Conservation (phyloP, 2,329 filamentous ascomycete species). For the Pleurostoma richardsiae region DNA sequence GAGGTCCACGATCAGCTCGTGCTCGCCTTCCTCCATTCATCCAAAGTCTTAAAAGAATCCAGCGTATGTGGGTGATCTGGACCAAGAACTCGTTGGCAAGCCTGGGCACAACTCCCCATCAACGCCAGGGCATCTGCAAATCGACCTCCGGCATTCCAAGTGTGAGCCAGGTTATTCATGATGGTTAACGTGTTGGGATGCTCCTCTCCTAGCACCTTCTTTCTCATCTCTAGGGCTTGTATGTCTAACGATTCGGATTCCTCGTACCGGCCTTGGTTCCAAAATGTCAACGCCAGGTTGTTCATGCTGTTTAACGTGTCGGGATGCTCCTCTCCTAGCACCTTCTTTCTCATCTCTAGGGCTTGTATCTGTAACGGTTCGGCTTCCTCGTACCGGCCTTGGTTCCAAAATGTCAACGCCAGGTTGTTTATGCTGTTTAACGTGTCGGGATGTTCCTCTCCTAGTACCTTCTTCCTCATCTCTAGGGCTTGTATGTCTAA, state of each 20-base stretch:
- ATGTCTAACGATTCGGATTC: slow-evolving; percentile 7
- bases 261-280: slow-evolving; percentile 2
- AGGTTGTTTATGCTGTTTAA: too few species aligned
- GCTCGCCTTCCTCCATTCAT: not conserved
- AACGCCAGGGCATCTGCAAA: not conserved
- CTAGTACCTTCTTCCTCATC: too few species aligned
- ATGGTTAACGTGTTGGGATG: slow-evolving; percentile 4
- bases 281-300: slow-evolving; percentile 5
- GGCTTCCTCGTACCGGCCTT: slow-evolving; percentile 5
- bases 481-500: too few species aligned
- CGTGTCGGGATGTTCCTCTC: too few species aligned
- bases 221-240: not conserved
- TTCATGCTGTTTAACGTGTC: slow-evolving; percentile 8
- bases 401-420: too few species aligned
- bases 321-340: slow-evolving; percentile 10
- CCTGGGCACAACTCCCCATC: not conserved
- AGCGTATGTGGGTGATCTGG: slow-evolving; percentile 6
- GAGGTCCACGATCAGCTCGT: too few species aligned
- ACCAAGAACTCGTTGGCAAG: slow-evolving; percentile 4
- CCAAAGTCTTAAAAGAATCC: not conserved
- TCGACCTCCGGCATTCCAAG: slow-evolving; percentile 1
- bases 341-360: slow-evolving; percentile 4
- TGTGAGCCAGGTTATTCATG: slow-evolving; percentile 8
- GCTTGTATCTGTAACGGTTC: slow-evolving; percentile 4
- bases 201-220: slow-evolving; percentile 6